These are phyloP conservation scores for Chrysanthemum makinoi DNA, from an alignment of 129 eudicot species.

Conservation along the genomic window DNA sequence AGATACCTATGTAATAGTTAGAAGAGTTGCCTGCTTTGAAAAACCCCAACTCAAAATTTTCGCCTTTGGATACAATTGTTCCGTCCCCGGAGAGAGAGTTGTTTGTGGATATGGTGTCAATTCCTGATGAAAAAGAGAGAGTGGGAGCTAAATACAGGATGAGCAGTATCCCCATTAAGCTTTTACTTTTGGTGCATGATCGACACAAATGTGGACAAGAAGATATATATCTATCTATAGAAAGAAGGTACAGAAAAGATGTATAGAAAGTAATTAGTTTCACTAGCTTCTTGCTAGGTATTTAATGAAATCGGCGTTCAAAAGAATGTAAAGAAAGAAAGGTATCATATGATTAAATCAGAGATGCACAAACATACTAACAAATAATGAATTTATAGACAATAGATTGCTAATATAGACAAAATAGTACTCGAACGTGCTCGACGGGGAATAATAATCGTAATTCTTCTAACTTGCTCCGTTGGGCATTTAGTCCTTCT, in stretches of 20 bases:
- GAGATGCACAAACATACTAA: background rate
- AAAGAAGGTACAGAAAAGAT: background rate
- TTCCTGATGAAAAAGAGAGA: conserved; percentile 25
- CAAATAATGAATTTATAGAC: background rate
- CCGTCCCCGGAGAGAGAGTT: conserved; percentile 57
- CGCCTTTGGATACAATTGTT: conserved; percentile 45
- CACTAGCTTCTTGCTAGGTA: too few species aligned
- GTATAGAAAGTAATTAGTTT: too few species aligned
- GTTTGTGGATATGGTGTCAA: conserved; percentile 40
- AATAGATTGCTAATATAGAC: background rate
- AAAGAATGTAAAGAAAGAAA: background rate
- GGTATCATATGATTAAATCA: background rate
- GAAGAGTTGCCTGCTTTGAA: conserved; percentile 61
- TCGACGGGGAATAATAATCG: background rate
- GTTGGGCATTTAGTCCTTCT: background rate
- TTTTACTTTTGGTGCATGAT: conserved; percentile 3
- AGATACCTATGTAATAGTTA: conserved; percentile 57
- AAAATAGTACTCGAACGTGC: conserved; percentile 8
- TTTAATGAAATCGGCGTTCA: too few species aligned
- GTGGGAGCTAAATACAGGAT: conserved; percentile 28
- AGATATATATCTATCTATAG: background rate
- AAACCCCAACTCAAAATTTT: conserved; percentile 56
- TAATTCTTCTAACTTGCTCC: background rate
- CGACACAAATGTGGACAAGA: conserved; percentile 7
- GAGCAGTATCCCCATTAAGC: conserved; percentile 13